These are phyloP conservation scores for Chalciporus chontae DNA, from an alignment of 768 basidiomycete genomes.

Conservation along the genomic window DNA sequence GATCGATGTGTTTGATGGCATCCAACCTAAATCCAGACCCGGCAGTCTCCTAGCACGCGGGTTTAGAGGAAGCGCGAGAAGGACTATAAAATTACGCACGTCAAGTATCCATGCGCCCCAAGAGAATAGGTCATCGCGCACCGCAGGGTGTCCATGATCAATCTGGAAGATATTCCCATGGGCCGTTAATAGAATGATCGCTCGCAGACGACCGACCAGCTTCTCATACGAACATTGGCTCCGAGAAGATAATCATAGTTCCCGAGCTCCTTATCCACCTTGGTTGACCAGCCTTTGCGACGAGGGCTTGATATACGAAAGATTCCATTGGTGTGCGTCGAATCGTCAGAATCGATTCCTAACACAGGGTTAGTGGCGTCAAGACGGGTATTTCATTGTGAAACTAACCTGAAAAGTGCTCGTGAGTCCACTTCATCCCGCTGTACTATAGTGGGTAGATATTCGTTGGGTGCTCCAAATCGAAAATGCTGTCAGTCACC, in stretches of 20 bases:
- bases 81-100: conserved; percentile 25
- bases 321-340: conserved; percentile 56
- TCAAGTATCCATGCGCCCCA: conserved; percentile 82
- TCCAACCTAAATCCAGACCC: conserved; percentile 81
- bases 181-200: conserved; percentile 3
- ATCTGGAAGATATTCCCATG: conserved; percentile 45
- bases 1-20: conserved; percentile 88
- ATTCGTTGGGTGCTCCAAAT: not conserved
- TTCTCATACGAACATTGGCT: conserved; percentile 47
- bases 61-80: not conserved
- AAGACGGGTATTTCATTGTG: not conserved
- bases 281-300: conserved; percentile 76
- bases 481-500: conserved; percentile 37
- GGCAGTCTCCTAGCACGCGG: conserved; percentile 51
- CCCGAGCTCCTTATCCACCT: conserved; percentile 81
- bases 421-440: conserved; percentile 64
- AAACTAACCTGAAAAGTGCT: conserved; percentile 73
- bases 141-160: conserved; percentile 79
- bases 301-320: conserved; percentile 67
- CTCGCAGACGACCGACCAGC: not conserved
- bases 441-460: conserved; percentile 53
- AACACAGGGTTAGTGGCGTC: not conserved
- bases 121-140: conserved; percentile 63
- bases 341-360: conserved; percentile 86
- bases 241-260: conserved; percentile 87